phyloP scores from a whole-genome alignment of 1,284 basidiomycete genomes.

The Golubevia pallescens region DNA sequence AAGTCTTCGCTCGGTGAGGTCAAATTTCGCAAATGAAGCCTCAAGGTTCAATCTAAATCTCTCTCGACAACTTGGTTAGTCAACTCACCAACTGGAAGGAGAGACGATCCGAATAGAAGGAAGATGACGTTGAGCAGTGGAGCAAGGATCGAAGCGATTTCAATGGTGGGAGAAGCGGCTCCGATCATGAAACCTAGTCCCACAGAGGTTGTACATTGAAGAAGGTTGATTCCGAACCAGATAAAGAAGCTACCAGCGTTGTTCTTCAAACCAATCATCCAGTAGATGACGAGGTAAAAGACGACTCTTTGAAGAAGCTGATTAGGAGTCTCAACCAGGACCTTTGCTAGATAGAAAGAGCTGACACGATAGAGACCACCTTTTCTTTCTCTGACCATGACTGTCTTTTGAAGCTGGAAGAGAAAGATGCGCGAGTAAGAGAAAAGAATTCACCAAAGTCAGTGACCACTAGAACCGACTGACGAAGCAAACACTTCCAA shows the following conservation, averaged over 20 bases:
- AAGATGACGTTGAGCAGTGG: constrained; percentile 44
- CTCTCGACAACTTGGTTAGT: no score
- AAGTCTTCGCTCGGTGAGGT: no score
- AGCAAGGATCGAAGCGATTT: constrained; percentile 37
- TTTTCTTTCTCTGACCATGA: constrained; percentile 22
- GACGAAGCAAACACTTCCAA: no score
- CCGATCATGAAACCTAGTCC: constrained; percentile 33
- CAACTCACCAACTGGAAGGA: constrained; percentile 18
- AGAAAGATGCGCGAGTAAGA: background rate
- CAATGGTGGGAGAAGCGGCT: constrained; percentile 20
- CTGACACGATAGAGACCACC: constrained; percentile 32
- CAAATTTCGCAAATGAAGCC: no score
- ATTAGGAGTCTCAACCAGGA: constrained; percentile 31
- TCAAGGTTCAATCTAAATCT: no score
- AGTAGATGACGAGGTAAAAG: constrained; percentile 18
- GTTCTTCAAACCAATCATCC: constrained; percentile 15
- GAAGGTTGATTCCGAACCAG: constrained; percentile 11
- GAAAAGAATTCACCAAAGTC: no score
- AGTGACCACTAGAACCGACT: no score
- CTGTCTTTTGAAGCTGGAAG: background rate
- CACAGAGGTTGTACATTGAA: constrained; percentile 9
- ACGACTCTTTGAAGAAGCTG: constrained; percentile 21
- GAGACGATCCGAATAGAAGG: constrained; percentile 38
- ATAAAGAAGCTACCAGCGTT: constrained; percentile 11
- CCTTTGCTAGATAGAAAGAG: constrained; percentile 29